Percentiles rank a stretch among this genome's conserved stretches.
Conservation (phyloP, 2,329 filamentous ascomycete genomes). For the Sphaceloma murrayae region DNA sequence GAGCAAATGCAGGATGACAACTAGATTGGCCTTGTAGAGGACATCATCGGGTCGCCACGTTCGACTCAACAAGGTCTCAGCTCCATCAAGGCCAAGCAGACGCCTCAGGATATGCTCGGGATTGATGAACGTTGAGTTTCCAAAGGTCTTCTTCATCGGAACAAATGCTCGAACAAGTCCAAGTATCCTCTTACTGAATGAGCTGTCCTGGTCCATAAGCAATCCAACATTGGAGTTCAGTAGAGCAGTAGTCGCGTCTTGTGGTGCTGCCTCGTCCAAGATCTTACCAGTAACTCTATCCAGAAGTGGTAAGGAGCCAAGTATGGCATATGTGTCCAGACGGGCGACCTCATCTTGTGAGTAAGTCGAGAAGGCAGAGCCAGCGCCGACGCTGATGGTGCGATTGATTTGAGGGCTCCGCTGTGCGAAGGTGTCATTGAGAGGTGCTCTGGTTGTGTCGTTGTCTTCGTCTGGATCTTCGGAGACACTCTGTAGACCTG, state of each 20-base stretch:
- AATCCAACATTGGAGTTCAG: constrained; percentile 23
- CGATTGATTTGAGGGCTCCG: no score
- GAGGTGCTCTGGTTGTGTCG: background rate
- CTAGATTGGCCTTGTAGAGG: constrained; percentile 38
- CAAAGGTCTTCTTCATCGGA: constrained; percentile 31
- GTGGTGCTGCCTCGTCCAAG: constrained; percentile 24
- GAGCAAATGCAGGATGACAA: constrained; percentile 34
- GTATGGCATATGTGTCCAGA: constrained; percentile 34
- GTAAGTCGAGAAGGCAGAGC: constrained; percentile 38
- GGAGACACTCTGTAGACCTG: constrained; percentile 21
- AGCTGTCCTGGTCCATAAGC: constrained; percentile 30
- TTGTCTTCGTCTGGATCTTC: constrained; percentile 18
- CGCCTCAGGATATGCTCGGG: constrained; percentile 31
- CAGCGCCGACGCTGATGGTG: constrained; percentile 9
- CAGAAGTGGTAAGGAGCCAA: constrained; percentile 34
- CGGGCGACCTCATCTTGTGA: constrained; percentile 36
- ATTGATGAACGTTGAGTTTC: constrained; percentile 35
- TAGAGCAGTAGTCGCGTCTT: constrained; percentile 22
- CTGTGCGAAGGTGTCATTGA: no score
- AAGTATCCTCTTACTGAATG: constrained; percentile 31
- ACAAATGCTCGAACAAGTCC: constrained; percentile 29
- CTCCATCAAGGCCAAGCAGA: constrained; percentile 33
- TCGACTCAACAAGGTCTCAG: no score
- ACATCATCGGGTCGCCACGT: constrained; percentile 33
- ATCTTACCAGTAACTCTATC: constrained; percentile 24